Evolutionary conservation across 169 alveolate genomes (phyloP).

Genomic region (Eimeria falciformis): DNA sequence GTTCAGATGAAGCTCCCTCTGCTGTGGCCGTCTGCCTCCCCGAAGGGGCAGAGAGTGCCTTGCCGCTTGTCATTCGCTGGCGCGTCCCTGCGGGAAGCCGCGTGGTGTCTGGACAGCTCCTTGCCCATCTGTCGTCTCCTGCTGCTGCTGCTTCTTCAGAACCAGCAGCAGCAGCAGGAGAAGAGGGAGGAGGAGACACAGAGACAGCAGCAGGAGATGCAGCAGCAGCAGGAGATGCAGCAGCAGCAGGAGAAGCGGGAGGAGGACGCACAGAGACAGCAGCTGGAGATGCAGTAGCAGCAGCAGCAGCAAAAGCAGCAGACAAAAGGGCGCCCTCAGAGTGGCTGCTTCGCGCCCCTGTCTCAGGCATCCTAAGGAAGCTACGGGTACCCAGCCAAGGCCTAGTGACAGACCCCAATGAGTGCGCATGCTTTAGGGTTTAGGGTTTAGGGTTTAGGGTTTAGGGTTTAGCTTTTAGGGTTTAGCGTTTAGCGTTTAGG

Average conservation of each 20-base stretch:
- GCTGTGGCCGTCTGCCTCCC: background rate
- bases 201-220: background rate
- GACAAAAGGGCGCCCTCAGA: background rate
- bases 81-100: background rate
- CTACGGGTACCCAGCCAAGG: too few species aligned
- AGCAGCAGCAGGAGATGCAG: conserved; percentile 19
- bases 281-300: conserved; percentile 14
- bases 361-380: background rate
- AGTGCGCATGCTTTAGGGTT: background rate
- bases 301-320: conserved; percentile 30
- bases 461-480: conserved; percentile 2
- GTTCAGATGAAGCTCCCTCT: background rate
- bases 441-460: background rate
- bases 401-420: background rate
- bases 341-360: background rate
- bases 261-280: too few species aligned
- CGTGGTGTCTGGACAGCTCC: conserved; percentile 2
- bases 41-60: background rate
- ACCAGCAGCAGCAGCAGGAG: conserved; percentile 15
- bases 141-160: conserved; percentile 10
- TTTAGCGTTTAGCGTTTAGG: conserved; percentile 7
- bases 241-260: conserved; percentile 34
- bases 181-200: background rate
- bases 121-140: background rate
- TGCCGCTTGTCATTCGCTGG: background rate